Percentiles rank a stretch among this genome's conserved stretches.
phyloP scores from a whole-genome alignment of 1,284 basidiomycete species.

The Anthracocystis setariae region DNA sequence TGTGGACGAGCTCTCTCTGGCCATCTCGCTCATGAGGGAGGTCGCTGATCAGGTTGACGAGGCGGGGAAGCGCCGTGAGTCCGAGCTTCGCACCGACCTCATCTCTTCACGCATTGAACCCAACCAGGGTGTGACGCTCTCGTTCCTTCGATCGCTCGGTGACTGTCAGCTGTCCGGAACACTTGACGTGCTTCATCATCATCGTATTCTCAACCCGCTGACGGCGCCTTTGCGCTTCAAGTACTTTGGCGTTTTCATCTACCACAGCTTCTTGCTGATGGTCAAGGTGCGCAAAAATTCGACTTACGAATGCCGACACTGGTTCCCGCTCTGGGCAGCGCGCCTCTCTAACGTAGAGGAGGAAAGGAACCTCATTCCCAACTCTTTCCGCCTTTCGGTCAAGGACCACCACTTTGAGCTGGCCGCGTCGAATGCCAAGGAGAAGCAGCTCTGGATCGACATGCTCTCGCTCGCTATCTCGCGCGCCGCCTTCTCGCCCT shows the following conservation, averaged over 20 bases:
- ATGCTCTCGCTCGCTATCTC: constrained; percentile 53
- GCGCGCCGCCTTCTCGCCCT: constrained; percentile 38
- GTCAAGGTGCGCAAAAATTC: constrained; percentile 63
- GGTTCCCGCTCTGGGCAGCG: constrained; percentile 64
- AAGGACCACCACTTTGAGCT: constrained; percentile 65
- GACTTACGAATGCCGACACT: constrained; percentile 60
- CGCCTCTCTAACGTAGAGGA: constrained; percentile 48
- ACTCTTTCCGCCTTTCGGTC: constrained; percentile 59
- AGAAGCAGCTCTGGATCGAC: constrained; percentile 59
- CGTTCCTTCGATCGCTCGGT: constrained; percentile 57
- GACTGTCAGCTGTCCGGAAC: constrained; percentile 61
- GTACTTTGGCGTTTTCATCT: constrained; percentile 63
- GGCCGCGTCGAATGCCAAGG: constrained; percentile 58
- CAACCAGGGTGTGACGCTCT: constrained; percentile 40
- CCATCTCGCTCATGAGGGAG: constrained; percentile 57
- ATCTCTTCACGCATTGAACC: constrained; percentile 61
- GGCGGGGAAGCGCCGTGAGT: constrained; percentile 59
- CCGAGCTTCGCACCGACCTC: constrained; percentile 58
- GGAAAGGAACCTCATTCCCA: constrained; percentile 49
- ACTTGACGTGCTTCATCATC: constrained; percentile 65
- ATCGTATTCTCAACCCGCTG: constrained; percentile 54
- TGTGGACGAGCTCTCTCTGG: constrained; percentile 43
- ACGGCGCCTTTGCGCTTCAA: constrained; percentile 63
- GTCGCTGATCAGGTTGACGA: constrained; percentile 62
- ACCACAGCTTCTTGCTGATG: constrained; percentile 58